Base-by-base conservation (phyloP, 306 rosid species). In the Dryas octopetala region DNA sequence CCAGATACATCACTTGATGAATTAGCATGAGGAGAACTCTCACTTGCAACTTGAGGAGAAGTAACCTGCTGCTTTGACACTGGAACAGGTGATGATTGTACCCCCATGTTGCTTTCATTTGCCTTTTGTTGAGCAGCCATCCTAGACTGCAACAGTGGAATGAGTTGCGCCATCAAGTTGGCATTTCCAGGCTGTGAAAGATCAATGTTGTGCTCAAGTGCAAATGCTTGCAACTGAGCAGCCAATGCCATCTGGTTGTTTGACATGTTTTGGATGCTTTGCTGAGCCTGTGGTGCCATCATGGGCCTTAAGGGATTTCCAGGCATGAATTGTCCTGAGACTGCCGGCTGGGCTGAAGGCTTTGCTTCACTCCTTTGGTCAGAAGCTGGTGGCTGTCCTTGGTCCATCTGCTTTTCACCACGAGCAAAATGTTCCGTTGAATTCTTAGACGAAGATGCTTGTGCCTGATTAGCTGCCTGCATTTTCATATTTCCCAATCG, bases 151-250 rank as follows among this genome's bases (percentile, higher is more conserved):
- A 91, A 74, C 73, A 90, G 47, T 14, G 91, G 93, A 76, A 89
- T 79, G 77, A 95, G 84, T 84, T 88, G 97, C 41, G 91, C 85
- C 88, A 90, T 68, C 74, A 90, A 71, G 80, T 80, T 82, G 73
- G 88, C 94, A 87, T 88, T 90, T 76, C 88, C 82, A 70, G 97
- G 98, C 73, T 84, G 80, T 38, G 96, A 86, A 74, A 90, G 89
- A 85, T 95, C 96, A 74, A 94, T 90, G 79, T 91, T 90, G 48
- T 80, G 84, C 70, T 91, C 98, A 51, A 80, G 83, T 38, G 88
- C 97, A 97, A 96, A 91, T 16, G 93, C 91, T 78, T 95, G 95
- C 69, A 90, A 80, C 81, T 90, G 97, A 62, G 87, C 72, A 81
- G 95, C 81, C 75, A 80, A 66, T 9, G 87, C 85, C 73, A 86